A percentile compares a stretch with the other conserved stretches of the same genome.
phyloP scores from a whole-genome alignment of 2,329 filamentous ascomycete species.

The Pseudogymnoascus sp. region DNA sequence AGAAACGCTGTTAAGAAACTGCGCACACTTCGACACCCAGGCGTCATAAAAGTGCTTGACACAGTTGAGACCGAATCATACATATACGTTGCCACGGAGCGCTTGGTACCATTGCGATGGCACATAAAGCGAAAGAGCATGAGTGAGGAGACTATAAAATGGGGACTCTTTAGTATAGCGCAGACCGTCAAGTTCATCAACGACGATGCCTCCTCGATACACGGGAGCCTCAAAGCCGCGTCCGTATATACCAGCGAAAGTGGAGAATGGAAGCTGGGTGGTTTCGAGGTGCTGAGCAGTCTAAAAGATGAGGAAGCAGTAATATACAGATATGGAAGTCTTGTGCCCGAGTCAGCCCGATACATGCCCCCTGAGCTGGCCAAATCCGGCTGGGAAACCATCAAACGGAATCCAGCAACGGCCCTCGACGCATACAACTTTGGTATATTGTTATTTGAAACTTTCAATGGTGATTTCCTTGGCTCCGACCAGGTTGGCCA shows the following conservation, averaged over 20 bases:
- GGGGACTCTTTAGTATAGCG: constrained; percentile 85
- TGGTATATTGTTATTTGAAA: constrained; percentile 78
- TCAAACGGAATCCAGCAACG: constrained; percentile 73
- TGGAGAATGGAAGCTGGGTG: constrained; percentile 94
- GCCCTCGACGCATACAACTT: constrained; percentile 85
- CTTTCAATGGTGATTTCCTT: constrained; percentile 79
- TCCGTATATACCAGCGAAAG: constrained; percentile 93
- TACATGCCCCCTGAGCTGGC: constrained; percentile 85
- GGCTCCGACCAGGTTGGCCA: constrained; percentile 75
- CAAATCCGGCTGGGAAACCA: constrained; percentile 81
- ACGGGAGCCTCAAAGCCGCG: constrained; percentile 76
- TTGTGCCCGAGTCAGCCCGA: constrained; percentile 75
- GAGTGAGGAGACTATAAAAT: constrained; percentile 89
- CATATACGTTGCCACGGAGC: constrained; percentile 93
- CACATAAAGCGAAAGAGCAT: constrained; percentile 82
- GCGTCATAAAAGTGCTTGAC: constrained; percentile 88
- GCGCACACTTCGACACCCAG: constrained; percentile 85
- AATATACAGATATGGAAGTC: constrained; percentile 83
- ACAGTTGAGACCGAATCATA: constrained; percentile 94
- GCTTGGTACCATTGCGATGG: constrained; percentile 81
- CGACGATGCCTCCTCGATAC: constrained; percentile 82
- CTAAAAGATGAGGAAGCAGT: constrained; percentile 93
- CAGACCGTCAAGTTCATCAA: constrained; percentile 96
- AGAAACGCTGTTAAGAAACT: constrained; percentile 92
- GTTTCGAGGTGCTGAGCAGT: constrained; percentile 88